These are phyloP conservation scores for Conringia planisiliqua DNA, from an alignment of 345 rosid genomes.

Conservation along the genomic window DNA sequence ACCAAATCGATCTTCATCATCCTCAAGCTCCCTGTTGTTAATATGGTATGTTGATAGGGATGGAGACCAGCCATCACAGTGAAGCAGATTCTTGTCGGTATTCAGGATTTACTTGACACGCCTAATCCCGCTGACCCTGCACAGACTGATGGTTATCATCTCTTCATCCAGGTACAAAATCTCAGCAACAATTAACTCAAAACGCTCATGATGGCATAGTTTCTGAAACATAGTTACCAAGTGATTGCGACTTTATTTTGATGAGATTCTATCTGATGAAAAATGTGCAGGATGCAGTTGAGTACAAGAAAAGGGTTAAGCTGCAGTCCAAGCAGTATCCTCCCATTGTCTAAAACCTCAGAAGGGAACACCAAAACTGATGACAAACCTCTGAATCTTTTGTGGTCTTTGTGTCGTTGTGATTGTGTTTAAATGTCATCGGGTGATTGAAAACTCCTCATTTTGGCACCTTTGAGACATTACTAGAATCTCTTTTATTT, in stretches of 20 bases:
- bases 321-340: slow-evolving; percentile 93
- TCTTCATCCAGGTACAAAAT: slow-evolving; percentile 67
- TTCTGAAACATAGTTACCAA: neutral
- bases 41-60: slow-evolving; percentile 42
- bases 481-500: slow-evolving; percentile 13
- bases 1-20: neutral
- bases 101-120: slow-evolving; percentile 83
- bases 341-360: slow-evolving; percentile 41
- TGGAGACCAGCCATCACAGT: slow-evolving; percentile 95
- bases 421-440: slow-evolving; percentile 24
- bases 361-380: slow-evolving; percentile 27
- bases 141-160: slow-evolving; percentile 88
- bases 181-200: neutral
- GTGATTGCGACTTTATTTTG: neutral
- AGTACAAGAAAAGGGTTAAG: slow-evolving; percentile 86
- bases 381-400: slow-evolving; percentile 28
- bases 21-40: neutral
- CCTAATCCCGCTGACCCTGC: slow-evolving; percentile 92
- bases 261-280: neutral
- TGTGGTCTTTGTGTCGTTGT: slow-evolving; percentile 8
- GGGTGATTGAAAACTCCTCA: slow-evolving; percentile 25
- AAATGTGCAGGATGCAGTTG: slow-evolving; percentile 58
- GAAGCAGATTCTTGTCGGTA: slow-evolving; percentile 88
- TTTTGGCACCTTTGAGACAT: slow-evolving; percentile 26
- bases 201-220: neutral